Conservation (phyloP, 306 rosid genomes). For the Astragalus glycyphyllos region DNA sequence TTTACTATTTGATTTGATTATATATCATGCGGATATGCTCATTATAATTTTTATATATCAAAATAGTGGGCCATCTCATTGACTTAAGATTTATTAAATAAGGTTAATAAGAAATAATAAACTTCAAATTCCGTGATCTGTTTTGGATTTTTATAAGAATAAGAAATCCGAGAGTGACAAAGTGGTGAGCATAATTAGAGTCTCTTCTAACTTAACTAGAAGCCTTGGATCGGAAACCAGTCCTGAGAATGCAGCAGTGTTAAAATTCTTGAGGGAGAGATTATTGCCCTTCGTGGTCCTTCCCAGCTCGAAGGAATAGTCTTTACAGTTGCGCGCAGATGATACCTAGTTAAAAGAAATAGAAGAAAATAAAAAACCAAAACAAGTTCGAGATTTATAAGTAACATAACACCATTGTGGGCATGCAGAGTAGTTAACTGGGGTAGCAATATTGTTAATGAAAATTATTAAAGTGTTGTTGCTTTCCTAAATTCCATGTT, state of each 20-base stretch:
- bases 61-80: conserved; percentile 53
- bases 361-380: not conserved
- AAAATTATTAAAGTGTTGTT: conserved; percentile 32
- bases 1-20: conserved; percentile 22
- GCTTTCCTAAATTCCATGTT: conserved; percentile 30
- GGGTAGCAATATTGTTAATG: conserved; percentile 25
- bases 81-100: conserved; percentile 49
- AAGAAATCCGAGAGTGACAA: too few species aligned
- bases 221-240: too few species aligned
- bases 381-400: conserved; percentile 21
- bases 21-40: conserved; percentile 43
- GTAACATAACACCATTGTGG: conserved; percentile 2
- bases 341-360: too few species aligned
- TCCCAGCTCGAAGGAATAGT: too few species aligned
- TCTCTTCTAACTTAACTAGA: too few species aligned
- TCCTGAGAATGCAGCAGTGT: too few species aligned
- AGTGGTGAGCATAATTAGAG: too few species aligned
- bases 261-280: too few species aligned
- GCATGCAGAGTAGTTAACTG: conserved; percentile 38
- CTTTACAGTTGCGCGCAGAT: too few species aligned
- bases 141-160: conserved; percentile 49
- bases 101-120: conserved; percentile 1
- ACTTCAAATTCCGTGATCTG: conserved; percentile 44
- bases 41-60: conserved; percentile 24
- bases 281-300: too few species aligned